These are phyloP conservation scores for Polysphondylium violaceum DNA, from an alignment of 78 protist species.

Conservation along the genomic window DNA sequence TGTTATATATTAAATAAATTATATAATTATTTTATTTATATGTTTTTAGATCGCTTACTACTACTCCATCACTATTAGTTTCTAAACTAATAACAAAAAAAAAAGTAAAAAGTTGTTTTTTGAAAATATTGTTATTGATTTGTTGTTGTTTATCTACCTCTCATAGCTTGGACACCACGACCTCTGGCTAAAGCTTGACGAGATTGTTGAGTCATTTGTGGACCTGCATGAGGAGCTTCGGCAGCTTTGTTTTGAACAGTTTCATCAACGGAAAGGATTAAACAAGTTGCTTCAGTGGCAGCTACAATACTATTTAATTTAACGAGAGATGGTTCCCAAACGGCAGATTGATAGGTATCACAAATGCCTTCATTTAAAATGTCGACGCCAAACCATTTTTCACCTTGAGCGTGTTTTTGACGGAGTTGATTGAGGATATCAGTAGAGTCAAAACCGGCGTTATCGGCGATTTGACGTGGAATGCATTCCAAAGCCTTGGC, in stretches of 20 bases:
- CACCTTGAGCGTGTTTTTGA: conserved; percentile 92
- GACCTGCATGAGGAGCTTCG: conserved; percentile 86
- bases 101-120: too few relatives aligned
- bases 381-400: conserved; percentile 98
- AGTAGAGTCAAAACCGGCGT: conserved; percentile 99
- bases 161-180: conserved; percentile 70
- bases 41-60: too few relatives aligned
- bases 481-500: conserved; percentile 98
- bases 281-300: conserved; percentile 99
- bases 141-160: conserved; percentile 51
- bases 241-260: conserved; percentile 94
- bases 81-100: too few relatives aligned
- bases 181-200: conserved; percentile 78
- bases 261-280: conserved; percentile 98
- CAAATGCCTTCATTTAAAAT: conserved; percentile 95
- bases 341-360: conserved; percentile 95
- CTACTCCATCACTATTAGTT: too few relatives aligned
- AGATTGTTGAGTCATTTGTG: conserved; percentile 63
- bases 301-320: conserved; percentile 97
- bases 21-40: too few relatives aligned
- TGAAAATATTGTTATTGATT: too few relatives aligned
- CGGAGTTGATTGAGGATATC: conserved; percentile 98
- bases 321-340: conserved; percentile 99
- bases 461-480: conserved; percentile 97
- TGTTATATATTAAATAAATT: too few relatives aligned